Evolutionary conservation across 1,139 yeast genomes (phyloP).

Genomic region (Geotrichum europaeum): DNA sequence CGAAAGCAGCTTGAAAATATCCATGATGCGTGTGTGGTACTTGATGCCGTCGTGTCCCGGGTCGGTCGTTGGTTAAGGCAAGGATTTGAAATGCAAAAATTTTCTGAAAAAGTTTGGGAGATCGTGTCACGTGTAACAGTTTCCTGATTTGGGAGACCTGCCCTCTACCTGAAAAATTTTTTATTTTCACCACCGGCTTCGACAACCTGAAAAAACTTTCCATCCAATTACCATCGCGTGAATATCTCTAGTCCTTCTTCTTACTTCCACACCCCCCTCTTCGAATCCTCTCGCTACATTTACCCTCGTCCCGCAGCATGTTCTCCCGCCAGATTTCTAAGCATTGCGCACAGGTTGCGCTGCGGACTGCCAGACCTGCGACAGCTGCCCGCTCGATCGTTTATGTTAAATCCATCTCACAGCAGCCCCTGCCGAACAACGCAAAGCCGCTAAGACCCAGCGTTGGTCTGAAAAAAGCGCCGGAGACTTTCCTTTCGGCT

Average conservation of each 20-base stretch:
- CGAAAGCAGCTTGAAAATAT: slow-evolving; percentile 75
- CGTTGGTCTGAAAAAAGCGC: slow-evolving; percentile 69
- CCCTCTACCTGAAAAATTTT: not conserved
- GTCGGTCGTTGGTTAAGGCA: not conserved
- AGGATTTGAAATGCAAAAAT: not conserved
- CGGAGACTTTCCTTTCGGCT: slow-evolving; percentile 56
- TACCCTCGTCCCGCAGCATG: not conserved
- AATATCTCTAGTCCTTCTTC: not conserved
- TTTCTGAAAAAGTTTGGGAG: not conserved
- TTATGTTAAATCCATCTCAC: slow-evolving; percentile 26
- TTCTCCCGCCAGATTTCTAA: not conserved
- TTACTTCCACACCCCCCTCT: not conserved
- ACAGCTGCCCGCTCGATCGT: slow-evolving; percentile 30
- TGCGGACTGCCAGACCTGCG: not conserved
- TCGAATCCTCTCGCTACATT: not conserved
- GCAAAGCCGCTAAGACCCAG: slow-evolving; percentile 49
- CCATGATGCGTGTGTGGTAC: slow-evolving; percentile 49
- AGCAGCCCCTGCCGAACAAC: slow-evolving; percentile 29
- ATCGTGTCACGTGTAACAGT: not conserved
- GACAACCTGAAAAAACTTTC: not conserved
- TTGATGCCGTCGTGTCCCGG: not conserved
- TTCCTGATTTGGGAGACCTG: not conserved
- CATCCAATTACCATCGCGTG: not conserved
- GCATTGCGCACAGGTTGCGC: not conserved
- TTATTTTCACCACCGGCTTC: not conserved